Base-by-base conservation (phyloP, 106 monocot genomes). In the Iris macrosiphon region DNA sequence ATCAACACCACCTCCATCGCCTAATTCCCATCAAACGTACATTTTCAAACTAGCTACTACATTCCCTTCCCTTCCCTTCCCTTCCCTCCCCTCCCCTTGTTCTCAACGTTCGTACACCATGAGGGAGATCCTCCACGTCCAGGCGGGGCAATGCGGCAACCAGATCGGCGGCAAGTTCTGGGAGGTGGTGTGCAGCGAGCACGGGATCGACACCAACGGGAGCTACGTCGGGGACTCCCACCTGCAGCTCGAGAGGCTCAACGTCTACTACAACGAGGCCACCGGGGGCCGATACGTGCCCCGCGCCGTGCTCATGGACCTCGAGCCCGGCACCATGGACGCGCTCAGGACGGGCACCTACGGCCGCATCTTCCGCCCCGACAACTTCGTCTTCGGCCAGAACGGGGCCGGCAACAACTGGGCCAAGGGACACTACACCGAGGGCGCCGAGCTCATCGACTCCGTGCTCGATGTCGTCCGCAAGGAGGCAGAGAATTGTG, bases 401-500 rank as follows among this genome's bases (percentile, higher is more conserved):
- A 61, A 61, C 29, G 73, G 79, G 14, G 79, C 79, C 8, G 75
- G 80, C 9, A 81, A 81, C 59, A 81, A 81, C 75, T 81, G 80
- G 80, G 80, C 80, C 52, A 81, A 81, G 66, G 80, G 80, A 0
- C 80, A 81, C 63, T 81, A 81, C 41, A 81, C 75, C 31, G 80
- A 81, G 45, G 80, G 80, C 29, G 80, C 80, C 1, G 75, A 81
- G 57, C 70, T 81, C 13, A 81, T 81, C 24, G 75, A 81, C 40
- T 47, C 72, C 20, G 78, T 78, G 3, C 72, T 78, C 34, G 78
- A 78, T 40, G 78, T 78, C 31, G 78, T 78, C 39, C 55, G 72
- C 30, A 72, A 78, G 72, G 78, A 72, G 57, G 78, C 78, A 15
- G 78, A 67, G 62, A 78, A 78, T 39, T 72, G 67, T 16, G 72